Base-by-base conservation (phyloP, 768 basidiomycete genomes). In the Hericium rajendrae region DNA sequence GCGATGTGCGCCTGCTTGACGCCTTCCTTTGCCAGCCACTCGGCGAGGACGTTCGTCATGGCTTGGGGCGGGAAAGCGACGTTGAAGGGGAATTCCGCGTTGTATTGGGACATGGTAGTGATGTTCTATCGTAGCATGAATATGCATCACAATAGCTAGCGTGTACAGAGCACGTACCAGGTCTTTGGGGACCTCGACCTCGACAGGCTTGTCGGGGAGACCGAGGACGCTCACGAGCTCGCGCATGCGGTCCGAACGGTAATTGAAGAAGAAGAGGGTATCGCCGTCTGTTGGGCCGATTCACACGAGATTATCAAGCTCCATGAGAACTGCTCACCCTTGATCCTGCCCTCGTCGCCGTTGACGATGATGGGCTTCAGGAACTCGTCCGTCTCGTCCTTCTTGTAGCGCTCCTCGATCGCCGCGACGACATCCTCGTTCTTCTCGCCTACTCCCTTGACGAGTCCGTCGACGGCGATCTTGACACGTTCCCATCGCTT, bases 191-290 rank as follows among this genome's bases (percentile, higher is more conserved):
- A 95, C 72, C 24, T 81, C 77, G 39, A 91, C 81, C 51, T 94
- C 91, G 70, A 93, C 81, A 1, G 91, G 91, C 70, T 89, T 91
- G 62, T 91, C 85, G 3, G 84, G 82, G 4, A 85, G 70, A 18
- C 93, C 94, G 54, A 97, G 80, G 8, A 97, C 82, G 28, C 80
- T 73, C n/a, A 74, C 78, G 59, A 97, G 86, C 72, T 97, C 94
- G 50, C 94, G 84, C 88, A 97, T 91, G 54, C 94, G 86, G 70
- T 97, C 94, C 0, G 94, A 94, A 59, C 94, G 86, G 72, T 97
- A 97, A 76, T 97, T 97, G 84, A 95, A 97, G 74, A 90, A 84
- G 80, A 95, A 97, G 4, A 97, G 67, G 0, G 93, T 94, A 70
- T 97, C 94, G 46, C 75, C 78, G 57, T 92, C 91, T 91, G 61